Conservation (phyloP, 148 eudicot genomes). For the Limonium bicolor region DNA sequence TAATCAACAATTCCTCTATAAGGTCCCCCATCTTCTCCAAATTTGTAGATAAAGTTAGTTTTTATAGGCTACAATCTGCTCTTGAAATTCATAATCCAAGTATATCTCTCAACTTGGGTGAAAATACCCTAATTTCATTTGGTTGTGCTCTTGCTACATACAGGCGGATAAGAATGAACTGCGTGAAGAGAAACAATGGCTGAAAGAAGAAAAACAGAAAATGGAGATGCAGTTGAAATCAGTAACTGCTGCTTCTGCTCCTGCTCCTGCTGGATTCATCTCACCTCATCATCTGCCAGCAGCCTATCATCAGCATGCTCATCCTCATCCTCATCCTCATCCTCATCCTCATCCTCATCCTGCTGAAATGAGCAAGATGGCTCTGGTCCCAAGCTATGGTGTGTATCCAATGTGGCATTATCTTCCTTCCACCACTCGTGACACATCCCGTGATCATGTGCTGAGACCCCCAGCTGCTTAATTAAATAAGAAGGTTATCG, state of each 20-base stretch:
- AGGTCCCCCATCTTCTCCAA: no score
- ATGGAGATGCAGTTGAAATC: constrained; percentile 62
- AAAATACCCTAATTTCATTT: no score
- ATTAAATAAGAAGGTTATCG: no score
- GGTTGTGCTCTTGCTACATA: no score
- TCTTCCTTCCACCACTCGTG: constrained; percentile 41
- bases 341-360: no score
- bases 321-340: no score
- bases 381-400: constrained; percentile 59
- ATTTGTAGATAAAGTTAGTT: no score
- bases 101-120: no score
- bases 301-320: constrained; percentile 43
- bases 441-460: constrained; percentile 71
- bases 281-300: constrained; percentile 26
- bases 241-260: constrained; percentile 15
- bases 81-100: no score
- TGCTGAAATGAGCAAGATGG: constrained; percentile 56
- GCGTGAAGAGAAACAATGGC: constrained; percentile 65
- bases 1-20: no score
- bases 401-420: constrained; percentile 89
- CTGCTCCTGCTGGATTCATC: constrained; percentile 33
- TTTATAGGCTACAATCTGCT: no score
- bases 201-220: constrained; percentile 62
- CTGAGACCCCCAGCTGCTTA: constrained; percentile 98
- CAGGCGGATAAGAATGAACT: constrained; percentile 94